Conservation (phyloP, 148 eudicot species). For the Vaccinium darrowii region DNA sequence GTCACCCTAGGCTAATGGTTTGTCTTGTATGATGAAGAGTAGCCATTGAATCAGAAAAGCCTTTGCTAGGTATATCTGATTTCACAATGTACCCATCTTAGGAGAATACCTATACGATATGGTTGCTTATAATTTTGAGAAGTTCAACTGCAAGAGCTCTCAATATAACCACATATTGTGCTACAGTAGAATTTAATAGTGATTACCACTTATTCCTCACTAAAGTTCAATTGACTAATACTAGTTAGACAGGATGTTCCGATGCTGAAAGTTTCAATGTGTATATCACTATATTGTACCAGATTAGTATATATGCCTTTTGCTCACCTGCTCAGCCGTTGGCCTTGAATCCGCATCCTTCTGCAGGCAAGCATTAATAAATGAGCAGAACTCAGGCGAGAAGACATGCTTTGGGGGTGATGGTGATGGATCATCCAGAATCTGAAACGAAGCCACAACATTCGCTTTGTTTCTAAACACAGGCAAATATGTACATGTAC, state of each 20-base stretch:
- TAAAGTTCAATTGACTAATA: not conserved
- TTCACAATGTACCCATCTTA: not conserved
- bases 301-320: not conserved
- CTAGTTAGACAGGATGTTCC: not conserved
- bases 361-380: constrained; percentile 78
- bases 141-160: not conserved
- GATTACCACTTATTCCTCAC: not conserved
- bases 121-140: not conserved
- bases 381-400: constrained; percentile 88
- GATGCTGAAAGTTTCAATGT: not conserved
- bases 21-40: not conserved
- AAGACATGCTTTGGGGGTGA: constrained; percentile 61
- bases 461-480: constrained; percentile 6
- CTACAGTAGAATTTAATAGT: not conserved
- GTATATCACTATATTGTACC: not conserved
- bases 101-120: not conserved
- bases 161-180: not conserved
- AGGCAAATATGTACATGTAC: not conserved
- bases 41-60: not conserved
- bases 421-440: constrained; percentile 95
- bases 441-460: constrained; percentile 39
- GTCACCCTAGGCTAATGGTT: not conserved
- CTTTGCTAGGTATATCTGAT: not conserved
- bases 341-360: constrained; percentile 86
- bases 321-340: constrained; percentile 84